Percentiles rank a stretch among this genome's conserved stretches.
phyloP scores from a whole-genome alignment of 2,329 filamentous ascomycete species.

The Pseudogymnoascus pannorum region DNA sequence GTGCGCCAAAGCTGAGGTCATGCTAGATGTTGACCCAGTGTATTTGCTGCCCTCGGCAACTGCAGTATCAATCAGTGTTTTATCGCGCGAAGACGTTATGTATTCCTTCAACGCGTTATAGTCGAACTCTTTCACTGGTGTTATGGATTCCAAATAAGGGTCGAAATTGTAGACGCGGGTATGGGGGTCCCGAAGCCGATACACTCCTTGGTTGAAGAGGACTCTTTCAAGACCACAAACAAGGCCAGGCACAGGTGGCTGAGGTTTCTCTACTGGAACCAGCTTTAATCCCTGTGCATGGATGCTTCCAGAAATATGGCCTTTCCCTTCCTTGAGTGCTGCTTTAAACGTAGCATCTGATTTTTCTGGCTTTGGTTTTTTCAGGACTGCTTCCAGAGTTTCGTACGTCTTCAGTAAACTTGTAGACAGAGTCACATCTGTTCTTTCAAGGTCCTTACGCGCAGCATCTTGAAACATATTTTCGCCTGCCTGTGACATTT shows the following conservation, averaged over 20 bases:
- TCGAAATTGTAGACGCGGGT: slow-evolving; percentile 95
- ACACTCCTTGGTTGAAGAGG: slow-evolving; percentile 92
- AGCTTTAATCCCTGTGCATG: slow-evolving; percentile 22
- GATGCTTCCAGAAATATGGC: slow-evolving; percentile 14
- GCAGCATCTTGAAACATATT: not conserved
- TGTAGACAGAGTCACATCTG: not conserved
- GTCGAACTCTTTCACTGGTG: slow-evolving; percentile 89
- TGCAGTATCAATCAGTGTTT: slow-evolving; percentile 61
- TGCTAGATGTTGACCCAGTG: slow-evolving; percentile 92
- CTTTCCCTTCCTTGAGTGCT: not conserved
- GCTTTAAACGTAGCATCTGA: not conserved
- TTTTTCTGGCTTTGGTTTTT: not conserved
- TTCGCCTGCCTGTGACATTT: not conserved
- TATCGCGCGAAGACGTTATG: slow-evolving; percentile 84
- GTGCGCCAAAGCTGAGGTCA: slow-evolving; percentile 80
- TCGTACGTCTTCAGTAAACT: not conserved
- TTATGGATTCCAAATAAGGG: slow-evolving; percentile 85
- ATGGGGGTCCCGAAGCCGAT: slow-evolving; percentile 80
- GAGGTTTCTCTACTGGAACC: slow-evolving; percentile 21
- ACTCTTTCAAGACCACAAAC: slow-evolving; percentile 42
- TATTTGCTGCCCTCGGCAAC: slow-evolving; percentile 65
- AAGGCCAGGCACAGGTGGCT: slow-evolving; percentile 26
- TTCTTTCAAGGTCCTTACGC: not conserved
- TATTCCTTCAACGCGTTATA: slow-evolving; percentile 81
- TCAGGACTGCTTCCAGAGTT: not conserved